A percentile compares a stretch with the other conserved stretches of the same genome.
phyloP scores from a whole-genome alignment of 768 basidiomycete genomes.

The Pisolithus albus region DNA sequence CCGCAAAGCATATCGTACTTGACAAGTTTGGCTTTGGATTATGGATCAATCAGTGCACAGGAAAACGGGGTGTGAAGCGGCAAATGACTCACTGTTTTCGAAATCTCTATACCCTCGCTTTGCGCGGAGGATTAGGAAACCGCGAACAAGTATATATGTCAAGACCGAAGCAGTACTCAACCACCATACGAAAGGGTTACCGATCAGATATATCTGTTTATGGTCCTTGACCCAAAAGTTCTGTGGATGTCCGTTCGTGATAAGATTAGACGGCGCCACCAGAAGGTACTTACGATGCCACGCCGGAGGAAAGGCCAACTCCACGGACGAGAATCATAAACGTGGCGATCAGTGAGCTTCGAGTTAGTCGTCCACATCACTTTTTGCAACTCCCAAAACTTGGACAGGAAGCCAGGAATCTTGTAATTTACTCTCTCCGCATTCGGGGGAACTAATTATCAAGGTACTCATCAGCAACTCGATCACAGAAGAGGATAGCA shows the following conservation, averaged over 20 bases:
- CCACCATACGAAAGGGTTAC: slow-evolving; percentile 95
- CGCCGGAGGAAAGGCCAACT: slow-evolving; percentile 87
- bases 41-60: background rate
- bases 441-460: slow-evolving; percentile 52
- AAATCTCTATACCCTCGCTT: slow-evolving; percentile 92
- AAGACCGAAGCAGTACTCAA: slow-evolving; percentile 65
- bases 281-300: slow-evolving; percentile 70
- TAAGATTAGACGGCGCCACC: background rate
- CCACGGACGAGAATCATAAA: slow-evolving; percentile 89
- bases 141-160: slow-evolving; percentile 63
- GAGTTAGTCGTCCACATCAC: slow-evolving; percentile 99
- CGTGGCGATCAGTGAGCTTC: slow-evolving; percentile 90
- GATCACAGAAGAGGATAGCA: background rate
- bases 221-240: slow-evolving; percentile 99
- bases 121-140: slow-evolving; percentile 76
- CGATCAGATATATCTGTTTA: slow-evolving; percentile 89
- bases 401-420: slow-evolving; percentile 81
- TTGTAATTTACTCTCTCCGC: slow-evolving; percentile 86
- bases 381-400: slow-evolving; percentile 85
- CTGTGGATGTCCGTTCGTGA: slow-evolving; percentile 32
- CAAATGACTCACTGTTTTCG: slow-evolving; percentile 64
- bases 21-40: slow-evolving; percentile 70
- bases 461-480: background rate
- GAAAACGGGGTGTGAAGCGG: background rate
- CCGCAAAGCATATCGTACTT: slow-evolving; percentile 90